These are phyloP conservation scores for Rhizophagus clarus DNA, from an alignment of 192 early-diverging fungal species.

Conservation along the genomic window DNA sequence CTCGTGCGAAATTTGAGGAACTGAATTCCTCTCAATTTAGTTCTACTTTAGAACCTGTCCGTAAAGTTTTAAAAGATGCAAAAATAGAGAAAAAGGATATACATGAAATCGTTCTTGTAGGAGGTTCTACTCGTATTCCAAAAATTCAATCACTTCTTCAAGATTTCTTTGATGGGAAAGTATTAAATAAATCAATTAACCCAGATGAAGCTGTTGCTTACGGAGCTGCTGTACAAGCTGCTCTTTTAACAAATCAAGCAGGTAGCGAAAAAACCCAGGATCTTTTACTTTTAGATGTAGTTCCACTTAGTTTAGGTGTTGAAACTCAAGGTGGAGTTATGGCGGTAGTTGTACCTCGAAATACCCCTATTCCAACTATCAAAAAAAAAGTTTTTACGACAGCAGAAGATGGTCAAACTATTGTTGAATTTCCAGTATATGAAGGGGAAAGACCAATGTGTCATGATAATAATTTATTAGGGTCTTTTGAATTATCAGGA, in stretches of 20 bases:
- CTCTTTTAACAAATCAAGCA: conserved; percentile 70
- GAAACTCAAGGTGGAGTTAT: conserved; percentile 86
- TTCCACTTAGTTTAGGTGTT: conserved; percentile 82
- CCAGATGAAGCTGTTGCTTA: conserved; percentile 95
- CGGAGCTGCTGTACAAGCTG: conserved; percentile 90
- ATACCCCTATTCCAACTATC: conserved; percentile 81
- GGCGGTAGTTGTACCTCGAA: conserved; percentile 81
- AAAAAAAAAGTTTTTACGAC: conserved; percentile 85
- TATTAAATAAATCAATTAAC: conserved; percentile 88
- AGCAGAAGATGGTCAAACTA: conserved; percentile 80
- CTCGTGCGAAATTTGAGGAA: conserved; percentile 96
- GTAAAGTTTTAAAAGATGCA: conserved; percentile 88
- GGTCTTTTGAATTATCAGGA: conserved; percentile 80
- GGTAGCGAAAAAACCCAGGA: conserved; percentile 65
- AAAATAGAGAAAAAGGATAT: conserved; percentile 73
- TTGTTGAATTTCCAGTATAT: conserved; percentile 82
- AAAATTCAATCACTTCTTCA: conserved; percentile 81
- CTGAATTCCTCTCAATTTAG: conserved; percentile 88
- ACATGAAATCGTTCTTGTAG: conserved; percentile 81
- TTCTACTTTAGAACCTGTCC: conserved; percentile 88
- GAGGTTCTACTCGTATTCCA: conserved; percentile 94
- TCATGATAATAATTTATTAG: conserved; percentile 90
- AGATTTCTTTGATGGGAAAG: conserved; percentile 81
- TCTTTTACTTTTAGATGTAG: conserved; percentile 81
- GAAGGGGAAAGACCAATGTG: conserved; percentile 88